Percentiles rank a stretch among this genome's conserved stretches.
These are phyloP conservation scores for Phytopythium ostracodes DNA, from an alignment of 352 stramenopile genomes.

Conservation along the genomic window DNA sequence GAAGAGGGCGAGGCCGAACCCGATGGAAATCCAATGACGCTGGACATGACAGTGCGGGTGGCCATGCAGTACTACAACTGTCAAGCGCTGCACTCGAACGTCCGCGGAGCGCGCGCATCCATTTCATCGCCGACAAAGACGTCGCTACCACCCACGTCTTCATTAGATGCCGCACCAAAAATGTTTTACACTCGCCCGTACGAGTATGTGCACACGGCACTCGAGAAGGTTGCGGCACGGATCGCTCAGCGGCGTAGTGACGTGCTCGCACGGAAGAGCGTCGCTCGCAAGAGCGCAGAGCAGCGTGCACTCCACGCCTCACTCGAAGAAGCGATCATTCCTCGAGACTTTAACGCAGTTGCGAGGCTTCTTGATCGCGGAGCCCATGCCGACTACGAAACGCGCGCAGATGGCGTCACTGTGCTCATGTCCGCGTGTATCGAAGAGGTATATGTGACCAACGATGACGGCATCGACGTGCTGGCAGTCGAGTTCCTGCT, in stretches of 20 bases:
- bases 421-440: constrained; percentile 51
- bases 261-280: constrained; percentile 36
- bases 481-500: constrained; percentile 58
- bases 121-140: constrained; percentile 5
- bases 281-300: constrained; percentile 40
- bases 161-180: constrained; percentile 28
- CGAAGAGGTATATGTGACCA: constrained; percentile 54
- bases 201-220: constrained; percentile 20
- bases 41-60: constrained; percentile 44
- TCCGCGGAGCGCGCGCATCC: constrained; percentile 14
- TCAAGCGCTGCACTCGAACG: background rate
- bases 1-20: background rate
- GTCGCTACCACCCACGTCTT: background rate
- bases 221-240: constrained; percentile 18
- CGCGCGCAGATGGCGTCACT: constrained; percentile 27
- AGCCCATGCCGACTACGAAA: constrained; percentile 69
- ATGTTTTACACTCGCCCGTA: constrained; percentile 31
- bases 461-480: constrained; percentile 46
- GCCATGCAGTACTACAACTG: constrained; percentile 43
- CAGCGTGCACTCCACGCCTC: constrained; percentile 34
- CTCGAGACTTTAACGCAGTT: constrained; percentile 33
- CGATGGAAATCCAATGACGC: constrained; percentile 26
- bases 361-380: constrained; percentile 45
- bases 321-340: constrained; percentile 45
- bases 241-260: constrained; percentile 23